Evolutionary conservation across 2,329 filamentous ascomycete genomes (phyloP), one percentile per base, ranked within the genome.

Genomic region (Pseudogymnoascus sp.): DNA sequence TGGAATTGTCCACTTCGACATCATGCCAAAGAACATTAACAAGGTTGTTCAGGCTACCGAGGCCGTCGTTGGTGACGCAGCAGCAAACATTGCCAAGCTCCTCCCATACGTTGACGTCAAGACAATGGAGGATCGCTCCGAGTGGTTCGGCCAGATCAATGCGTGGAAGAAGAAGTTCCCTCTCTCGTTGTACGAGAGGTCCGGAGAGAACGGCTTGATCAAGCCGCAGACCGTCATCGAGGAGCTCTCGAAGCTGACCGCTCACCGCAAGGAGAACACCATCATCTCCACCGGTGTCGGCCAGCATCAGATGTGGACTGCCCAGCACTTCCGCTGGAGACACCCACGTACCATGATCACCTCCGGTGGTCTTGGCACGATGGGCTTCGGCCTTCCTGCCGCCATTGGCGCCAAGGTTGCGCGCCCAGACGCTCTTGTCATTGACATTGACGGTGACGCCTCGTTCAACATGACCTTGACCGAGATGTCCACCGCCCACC

Each of bases 21-120:
- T 99, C 72, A 89, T 97, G 88, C 93, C 95, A 71, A 99, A 99
- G 87, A 97, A 99, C 81, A 97, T 97, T 80, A 97, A 97, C 86
- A 99, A 97, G 84, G 93, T 97, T 44, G 89, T 99, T 13, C 91
- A 97, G 78, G 93, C 93, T 7, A 97, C 90, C 44, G 92, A 97
- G 78, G 93, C 95, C 53, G 88, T 97, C 17, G 93, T 96, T 78
- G 95, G 95, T 65, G 93, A 97, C 73, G 91, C 96, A 31, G 87
- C 87, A 2, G 79, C 87, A 17, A 97, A 96, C 76, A 80, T 97
- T 35, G 81, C 81, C 61, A 78, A 84, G 31, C 86, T 97, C 61
- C 72, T 97, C 36, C 93, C 93, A 10, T 80, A 85, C 62, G 78
- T 97, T 21, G 77, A 90, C 62, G 68, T 80, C 23, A 85, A 84